Base-by-base conservation (phyloP, 768 basidiomycete genomes). In the Mycena albidolilacea region DNA sequence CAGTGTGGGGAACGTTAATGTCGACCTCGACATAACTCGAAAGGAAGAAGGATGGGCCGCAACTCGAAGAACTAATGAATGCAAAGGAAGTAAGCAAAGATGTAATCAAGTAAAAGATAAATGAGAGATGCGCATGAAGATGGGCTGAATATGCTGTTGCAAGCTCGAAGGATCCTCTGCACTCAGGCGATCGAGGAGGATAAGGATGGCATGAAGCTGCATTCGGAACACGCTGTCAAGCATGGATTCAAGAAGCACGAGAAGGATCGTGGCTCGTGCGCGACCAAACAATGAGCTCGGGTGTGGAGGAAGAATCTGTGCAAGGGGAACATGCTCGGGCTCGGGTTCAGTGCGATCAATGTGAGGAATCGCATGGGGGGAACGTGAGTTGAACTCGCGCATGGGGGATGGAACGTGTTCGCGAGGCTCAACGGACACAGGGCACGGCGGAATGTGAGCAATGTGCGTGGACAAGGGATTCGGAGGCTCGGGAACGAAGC, bases 101-200 rank as follows among this genome's bases (percentile, higher is more conserved):
- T 61, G 6, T 43, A 61, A 41, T 43, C 38, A 57, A 30, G 11
- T 8, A 57, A 14, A 1, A 30, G 54, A 30, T 57, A 57, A n/a
- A n/a, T n/a, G 41, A 10, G 60, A 61, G 44, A 61, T 61, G 60
- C 60, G 41, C 60, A 9, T 23, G 21, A 61, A 61, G 7, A 61
- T 41, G 7, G 60, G 60, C 41, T 61, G 60, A 44, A 61, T n/a
- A 12, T 21, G 60, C 41, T 61, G 6, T 19, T 35, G 60, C 41
- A 61, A 44, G 3, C 9, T 61, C 60, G 41, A 61, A 1, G 60
- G 60, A 61, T 61, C 60, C 21, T 41, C 35, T 6, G 41, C 41
- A 44, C n/a, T 23, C 60, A 61, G 39, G 2, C n/a, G 3, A n/a
- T 61, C 60, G 14, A 61, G 19, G 19, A 61, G 5, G 15, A 14